Conservation (phyloP, 2,329 filamentous ascomycete species). For the Ophiostoma triangulosporum region DNA sequence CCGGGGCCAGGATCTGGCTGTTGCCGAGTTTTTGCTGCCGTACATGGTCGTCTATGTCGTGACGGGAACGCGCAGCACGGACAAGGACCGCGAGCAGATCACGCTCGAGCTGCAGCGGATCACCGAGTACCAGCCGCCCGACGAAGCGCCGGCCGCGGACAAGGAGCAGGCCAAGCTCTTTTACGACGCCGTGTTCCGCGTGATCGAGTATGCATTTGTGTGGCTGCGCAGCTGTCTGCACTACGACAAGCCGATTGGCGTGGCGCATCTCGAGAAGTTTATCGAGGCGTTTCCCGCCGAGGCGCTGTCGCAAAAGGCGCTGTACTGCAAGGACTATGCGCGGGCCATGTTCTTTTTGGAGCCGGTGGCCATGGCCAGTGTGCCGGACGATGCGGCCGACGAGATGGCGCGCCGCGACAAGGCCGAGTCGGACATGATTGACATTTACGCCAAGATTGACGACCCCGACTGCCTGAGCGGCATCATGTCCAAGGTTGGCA, state of each 20-base stretch:
- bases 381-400: constrained; percentile 28
- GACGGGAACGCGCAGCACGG: constrained; percentile 38
- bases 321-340: constrained; percentile 90
- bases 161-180: constrained; percentile 69
- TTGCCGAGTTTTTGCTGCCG: constrained; percentile 78
- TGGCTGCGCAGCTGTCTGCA: constrained; percentile 72
- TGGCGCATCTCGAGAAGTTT: constrained; percentile 35
- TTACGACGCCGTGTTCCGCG: constrained; percentile 81
- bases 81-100: constrained; percentile 50
- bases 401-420: constrained; percentile 31
- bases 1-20: constrained; percentile 70
- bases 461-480: constrained; percentile 95
- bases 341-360: constrained; percentile 91
- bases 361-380: constrained; percentile 48
- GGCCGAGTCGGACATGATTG: constrained; percentile 66
- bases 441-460: constrained; percentile 94
- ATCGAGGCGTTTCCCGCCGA: constrained; percentile 57
- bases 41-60: constrained; percentile 77
- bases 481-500: constrained; percentile 73
- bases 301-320: constrained; percentile 63
- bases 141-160: constrained; percentile 42
- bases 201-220: constrained; percentile 80
- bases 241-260: constrained; percentile 45
- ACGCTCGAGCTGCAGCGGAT: constrained; percentile 62
- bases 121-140: constrained; percentile 45